These are phyloP conservation scores for Bryoerythrophyllum caledonicum DNA, from an alignment of 225 moss, liverwort and hornwort species.

Conservation along the genomic window DNA sequence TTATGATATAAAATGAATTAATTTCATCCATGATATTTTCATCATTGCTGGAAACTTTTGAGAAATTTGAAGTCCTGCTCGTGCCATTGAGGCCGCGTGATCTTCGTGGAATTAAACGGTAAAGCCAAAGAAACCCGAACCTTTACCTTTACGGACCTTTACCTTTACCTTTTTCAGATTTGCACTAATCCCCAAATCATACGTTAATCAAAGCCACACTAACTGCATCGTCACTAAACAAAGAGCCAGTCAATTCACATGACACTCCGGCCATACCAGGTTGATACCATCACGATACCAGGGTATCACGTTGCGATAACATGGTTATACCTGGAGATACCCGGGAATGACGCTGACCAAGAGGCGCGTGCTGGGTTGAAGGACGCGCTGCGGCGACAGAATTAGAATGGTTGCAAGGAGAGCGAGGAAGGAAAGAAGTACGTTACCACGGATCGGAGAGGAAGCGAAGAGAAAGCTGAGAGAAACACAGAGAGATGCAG, in stretches of 20 bases:
- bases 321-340: background rate
- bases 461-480: no score
- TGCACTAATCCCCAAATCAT: background rate
- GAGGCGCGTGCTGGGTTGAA: no score
- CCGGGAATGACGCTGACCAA: background rate
- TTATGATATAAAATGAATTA: no score
- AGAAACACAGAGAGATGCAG: background rate
- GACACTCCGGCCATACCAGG: no score
- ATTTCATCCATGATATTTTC: no score
- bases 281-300: background rate
- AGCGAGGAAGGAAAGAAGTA: background rate
- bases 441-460: background rate
- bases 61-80: no score
- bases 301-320: background rate
- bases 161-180: background rate
- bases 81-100: background rate
- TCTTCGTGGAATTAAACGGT: background rate
- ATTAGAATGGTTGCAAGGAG: background rate
- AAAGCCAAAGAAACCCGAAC: background rate
- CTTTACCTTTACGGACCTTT: background rate
- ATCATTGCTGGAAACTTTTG: no score
- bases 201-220: background rate
- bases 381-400: background rate
- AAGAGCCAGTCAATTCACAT: background rate
- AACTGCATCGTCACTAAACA: background rate